phyloP scores from a whole-genome alignment of 169 alveolate species.

The Eimeria maxima region DNA sequence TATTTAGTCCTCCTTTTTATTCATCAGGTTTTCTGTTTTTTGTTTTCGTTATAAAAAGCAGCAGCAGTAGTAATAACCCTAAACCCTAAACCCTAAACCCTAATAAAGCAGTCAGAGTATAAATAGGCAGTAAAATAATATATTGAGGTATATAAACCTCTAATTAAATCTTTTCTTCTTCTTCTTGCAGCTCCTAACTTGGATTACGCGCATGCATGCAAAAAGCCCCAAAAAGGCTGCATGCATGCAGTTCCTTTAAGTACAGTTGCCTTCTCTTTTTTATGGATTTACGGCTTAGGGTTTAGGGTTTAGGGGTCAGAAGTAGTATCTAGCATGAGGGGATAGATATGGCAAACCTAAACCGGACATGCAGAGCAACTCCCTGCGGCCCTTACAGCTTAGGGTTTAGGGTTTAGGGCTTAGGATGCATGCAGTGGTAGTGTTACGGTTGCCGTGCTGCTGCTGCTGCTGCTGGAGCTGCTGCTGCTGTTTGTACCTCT shows the following conservation, averaged over 20 bases:
- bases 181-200: background rate
- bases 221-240: background rate
- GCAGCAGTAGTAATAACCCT: background rate
- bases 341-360: too few species aligned
- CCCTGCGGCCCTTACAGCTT: too few species aligned
- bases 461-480: background rate
- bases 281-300: background rate
- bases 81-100: slow-evolving; percentile 3
- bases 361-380: too few species aligned
- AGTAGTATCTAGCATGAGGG: background rate
- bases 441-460: background rate
- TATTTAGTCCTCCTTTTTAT: background rate
- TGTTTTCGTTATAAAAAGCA: background rate
- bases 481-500: background rate
- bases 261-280: too few species aligned
- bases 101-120: background rate
- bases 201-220: background rate
- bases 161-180: background rate
- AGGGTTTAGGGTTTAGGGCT: slow-evolving; percentile 35
- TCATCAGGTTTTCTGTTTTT: background rate
- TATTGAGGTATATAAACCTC: too few species aligned
- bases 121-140: background rate
- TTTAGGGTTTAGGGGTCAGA: background rate
- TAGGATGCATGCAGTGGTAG: background rate
- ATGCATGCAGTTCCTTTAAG: background rate